Conservation (phyloP, 1,284 basidiomycete species). For the Ustilago trichophora region DNA sequence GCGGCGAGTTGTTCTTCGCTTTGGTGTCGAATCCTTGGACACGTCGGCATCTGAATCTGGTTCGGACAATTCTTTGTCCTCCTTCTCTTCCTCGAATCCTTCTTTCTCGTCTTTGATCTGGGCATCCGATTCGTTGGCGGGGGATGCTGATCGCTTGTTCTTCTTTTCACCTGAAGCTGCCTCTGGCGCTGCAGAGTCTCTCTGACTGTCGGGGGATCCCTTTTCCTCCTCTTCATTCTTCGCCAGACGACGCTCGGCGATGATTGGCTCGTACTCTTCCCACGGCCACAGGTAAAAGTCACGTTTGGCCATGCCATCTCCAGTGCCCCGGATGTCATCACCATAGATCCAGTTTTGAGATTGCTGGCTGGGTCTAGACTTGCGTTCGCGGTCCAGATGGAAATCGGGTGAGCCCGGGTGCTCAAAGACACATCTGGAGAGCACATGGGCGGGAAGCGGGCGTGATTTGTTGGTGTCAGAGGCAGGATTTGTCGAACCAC, state of each 20-base stretch:
- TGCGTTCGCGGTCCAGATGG: conserved; percentile 13
- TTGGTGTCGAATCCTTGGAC: conserved; percentile 24
- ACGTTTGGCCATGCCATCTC: conserved; percentile 43
- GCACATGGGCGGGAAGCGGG: conserved; percentile 6
- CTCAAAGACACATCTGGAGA: conserved; percentile 31
- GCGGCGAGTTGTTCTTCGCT: conserved; percentile 22
- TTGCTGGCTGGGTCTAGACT: conserved; percentile 10
- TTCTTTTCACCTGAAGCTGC: conserved; percentile 6
- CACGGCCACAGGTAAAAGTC: conserved; percentile 49
- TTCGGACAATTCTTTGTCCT: conserved; percentile 39
- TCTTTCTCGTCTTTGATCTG: conserved; percentile 8
- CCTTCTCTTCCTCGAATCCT: conserved; percentile 2
- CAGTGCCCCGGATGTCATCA: conserved; percentile 32
- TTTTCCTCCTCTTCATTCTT: conserved; percentile 20
- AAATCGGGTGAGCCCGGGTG: conserved; percentile 46
- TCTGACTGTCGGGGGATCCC: neutral
- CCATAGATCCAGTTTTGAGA: conserved; percentile 44
- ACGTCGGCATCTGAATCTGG: conserved; percentile 30
- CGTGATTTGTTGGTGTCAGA: conserved; percentile 6
- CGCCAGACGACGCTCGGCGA: conserved; percentile 34
- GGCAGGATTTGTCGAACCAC: neutral
- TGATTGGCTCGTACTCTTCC: conserved; percentile 40
- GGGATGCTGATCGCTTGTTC: conserved; percentile 15
- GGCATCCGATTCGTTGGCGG: neutral
- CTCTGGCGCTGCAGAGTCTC: neutral